Evolutionary conservation across 768 basidiomycete genomes (phyloP).

Genomic region (Hygrocybe coccinea): DNA sequence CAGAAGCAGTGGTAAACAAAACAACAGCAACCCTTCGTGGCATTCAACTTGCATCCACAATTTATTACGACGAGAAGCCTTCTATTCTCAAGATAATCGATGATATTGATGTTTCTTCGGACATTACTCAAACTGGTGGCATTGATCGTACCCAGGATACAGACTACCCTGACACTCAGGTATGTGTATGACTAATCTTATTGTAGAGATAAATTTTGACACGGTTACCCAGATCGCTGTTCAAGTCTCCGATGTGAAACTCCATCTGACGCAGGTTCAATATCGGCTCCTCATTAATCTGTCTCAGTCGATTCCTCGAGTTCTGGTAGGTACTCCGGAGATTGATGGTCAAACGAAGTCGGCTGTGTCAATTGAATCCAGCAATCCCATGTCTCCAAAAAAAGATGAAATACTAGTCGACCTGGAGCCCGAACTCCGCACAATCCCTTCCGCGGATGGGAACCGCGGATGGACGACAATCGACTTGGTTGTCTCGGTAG

Average conservation of each 20-base stretch:
- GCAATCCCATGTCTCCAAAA: conserved; percentile 6
- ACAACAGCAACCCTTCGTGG: conserved; percentile 75
- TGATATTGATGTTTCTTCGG: conserved; percentile 72
- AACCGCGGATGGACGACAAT: conserved; percentile 55
- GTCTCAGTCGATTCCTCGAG: conserved; percentile 61
- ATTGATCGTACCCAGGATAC: conserved; percentile 49
- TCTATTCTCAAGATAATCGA: conserved; percentile 83
- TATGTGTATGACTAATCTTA: conserved; percentile 27
- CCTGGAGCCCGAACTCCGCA: conserved; percentile 59
- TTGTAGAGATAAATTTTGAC: background rate
- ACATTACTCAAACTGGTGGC: conserved; percentile 57
- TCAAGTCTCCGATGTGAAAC: conserved; percentile 75
- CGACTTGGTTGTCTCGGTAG: conserved; percentile 68
- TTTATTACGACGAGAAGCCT: conserved; percentile 44
- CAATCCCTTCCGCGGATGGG: conserved; percentile 20
- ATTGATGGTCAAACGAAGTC: conserved; percentile 30
- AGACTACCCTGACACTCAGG: conserved; percentile 70
- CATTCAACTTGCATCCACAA: conserved; percentile 74
- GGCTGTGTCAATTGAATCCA: conserved; percentile 15
- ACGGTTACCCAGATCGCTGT: conserved; percentile 52
- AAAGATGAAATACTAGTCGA: conserved; percentile 25
- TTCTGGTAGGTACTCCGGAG: conserved; percentile 50
- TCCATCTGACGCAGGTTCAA: conserved; percentile 80
- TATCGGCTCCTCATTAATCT: conserved; percentile 68
- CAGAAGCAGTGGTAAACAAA: conserved; percentile 51